phyloP scores from a whole-genome alignment of 2,329 filamentous ascomycete genomes.

The Colletotrichum australisinense region DNA sequence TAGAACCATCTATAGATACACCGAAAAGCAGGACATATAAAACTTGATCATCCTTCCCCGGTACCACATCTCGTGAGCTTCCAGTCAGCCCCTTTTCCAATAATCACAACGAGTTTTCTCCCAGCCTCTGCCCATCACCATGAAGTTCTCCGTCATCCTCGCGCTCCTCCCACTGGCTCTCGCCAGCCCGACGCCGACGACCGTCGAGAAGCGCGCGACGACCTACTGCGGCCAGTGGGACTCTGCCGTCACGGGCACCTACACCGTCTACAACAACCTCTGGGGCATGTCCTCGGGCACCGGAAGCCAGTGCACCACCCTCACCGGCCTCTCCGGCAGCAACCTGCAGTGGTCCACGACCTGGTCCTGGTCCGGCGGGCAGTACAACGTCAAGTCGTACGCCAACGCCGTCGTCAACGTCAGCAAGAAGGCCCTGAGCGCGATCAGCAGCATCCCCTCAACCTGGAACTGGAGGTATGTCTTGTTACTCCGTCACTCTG shows the following conservation, averaged over 20 bases:
- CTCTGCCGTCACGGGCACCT: slow-evolving; percentile 36
- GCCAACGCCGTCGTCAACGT: slow-evolving; percentile 49
- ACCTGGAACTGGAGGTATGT: slow-evolving; percentile 46
- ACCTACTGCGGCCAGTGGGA: slow-evolving; percentile 41
- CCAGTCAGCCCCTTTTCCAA: neutral
- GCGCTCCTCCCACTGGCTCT: slow-evolving; percentile 29
- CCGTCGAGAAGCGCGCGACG: slow-evolving; percentile 36
- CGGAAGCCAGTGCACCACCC: slow-evolving; percentile 53
- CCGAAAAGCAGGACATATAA: neutral
- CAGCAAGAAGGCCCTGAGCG: slow-evolving; percentile 43
- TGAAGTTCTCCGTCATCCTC: slow-evolving; percentile 37
- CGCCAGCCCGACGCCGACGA: slow-evolving; percentile 30
- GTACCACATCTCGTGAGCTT: neutral
- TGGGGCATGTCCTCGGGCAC: slow-evolving; percentile 49
- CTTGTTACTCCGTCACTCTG: too few species aligned
- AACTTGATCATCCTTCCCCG: neutral
- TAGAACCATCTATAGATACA: neutral
- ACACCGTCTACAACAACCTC: slow-evolving; percentile 54
- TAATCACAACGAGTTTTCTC: too few species aligned
- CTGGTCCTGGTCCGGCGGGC: slow-evolving; percentile 53
- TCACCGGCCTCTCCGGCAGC: slow-evolving; percentile 47
- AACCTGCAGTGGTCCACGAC: slow-evolving; percentile 52
- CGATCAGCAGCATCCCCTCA: slow-evolving; percentile 47
- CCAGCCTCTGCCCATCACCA: neutral
- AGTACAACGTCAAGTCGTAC: slow-evolving; percentile 54